Evolutionary conservation across 2,329 filamentous ascomycete genomes (phyloP), one percentile per base, ranked within the genome.

Genomic region (Westerdykella ornata): DNA sequence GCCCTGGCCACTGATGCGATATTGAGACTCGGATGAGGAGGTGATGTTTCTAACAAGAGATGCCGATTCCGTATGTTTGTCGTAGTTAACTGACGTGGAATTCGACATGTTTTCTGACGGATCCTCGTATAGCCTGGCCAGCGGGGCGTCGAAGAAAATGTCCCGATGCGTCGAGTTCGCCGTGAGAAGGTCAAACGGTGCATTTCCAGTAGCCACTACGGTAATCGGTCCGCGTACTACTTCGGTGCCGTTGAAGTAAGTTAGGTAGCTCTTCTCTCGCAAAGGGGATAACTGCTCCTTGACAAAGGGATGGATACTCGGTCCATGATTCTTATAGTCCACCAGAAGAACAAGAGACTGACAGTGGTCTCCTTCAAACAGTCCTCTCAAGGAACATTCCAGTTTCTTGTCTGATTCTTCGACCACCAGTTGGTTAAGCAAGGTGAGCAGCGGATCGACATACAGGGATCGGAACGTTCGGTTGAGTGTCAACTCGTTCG

Each of bases 91-190:
- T 4, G 22, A 9, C 15, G n/a, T 29, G 11, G 37, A 35, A 18
- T 17, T 28, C 44, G 16, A 37, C 32, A 33, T 45, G 32, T 17
- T 35, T 15, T 29, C 38, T 16, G 39, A 14, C 6, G 56, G 52
- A 1, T 52, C 45, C 28, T 66, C 53, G 39, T 66, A 65, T 6
- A 77, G 43, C 6, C 49, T 38, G 14, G 57, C 56, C 2, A 68
- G 63, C 1, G 74, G 74, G 0, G 74, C 74, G 48, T 77, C 74
- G 56, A 75, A 76, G 64, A 77, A 77, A 43, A 77, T 71, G 48
- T 77, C 73, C 18, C 73, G 68, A 52, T 75, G 71, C 1, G 68
- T 70, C 5, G 62, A 47, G 52, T 74, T 74, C 16, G 68, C 63
- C 1, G 61, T 63, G 26, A 77, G 53, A 28, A 70, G 56, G 33